Evolutionary conservation across 106 monocot genomes (phyloP).

Genomic region (Dendrobium huoshanense): DNA sequence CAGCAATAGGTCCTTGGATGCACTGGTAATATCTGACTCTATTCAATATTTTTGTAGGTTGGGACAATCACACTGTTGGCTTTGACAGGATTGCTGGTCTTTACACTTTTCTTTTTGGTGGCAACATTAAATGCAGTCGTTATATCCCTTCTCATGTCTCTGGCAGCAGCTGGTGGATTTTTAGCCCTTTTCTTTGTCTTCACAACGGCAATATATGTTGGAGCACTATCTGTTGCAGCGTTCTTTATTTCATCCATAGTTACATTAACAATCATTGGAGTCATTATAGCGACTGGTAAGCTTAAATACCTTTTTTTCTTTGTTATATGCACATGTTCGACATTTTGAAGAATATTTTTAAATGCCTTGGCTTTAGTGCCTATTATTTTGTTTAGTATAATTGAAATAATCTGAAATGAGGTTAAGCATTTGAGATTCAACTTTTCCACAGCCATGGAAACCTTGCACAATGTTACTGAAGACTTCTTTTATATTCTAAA

Average conservation of each 20-base stretch:
- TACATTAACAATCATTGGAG: slow-evolving; percentile 38
- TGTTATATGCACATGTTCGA: background rate
- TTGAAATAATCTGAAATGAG: background rate
- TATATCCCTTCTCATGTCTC: slow-evolving; percentile 62
- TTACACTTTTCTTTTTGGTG: slow-evolving; percentile 58
- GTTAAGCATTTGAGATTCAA: background rate
- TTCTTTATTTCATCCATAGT: slow-evolving; percentile 60
- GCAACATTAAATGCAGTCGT: slow-evolving; percentile 73
- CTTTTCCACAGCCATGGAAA: background rate
- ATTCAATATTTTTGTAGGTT: slow-evolving; percentile 40
- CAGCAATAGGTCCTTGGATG: background rate
- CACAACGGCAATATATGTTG: slow-evolving; percentile 63
- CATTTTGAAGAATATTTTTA: slow-evolving; percentile 1
- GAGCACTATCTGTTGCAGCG: slow-evolving; percentile 66
- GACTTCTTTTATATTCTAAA: background rate
- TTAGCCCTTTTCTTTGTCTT: slow-evolving; percentile 82
- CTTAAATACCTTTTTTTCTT: background rate
- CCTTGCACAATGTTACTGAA: background rate
- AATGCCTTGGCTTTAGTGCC: background rate
- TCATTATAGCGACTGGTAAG: slow-evolving; percentile 59
- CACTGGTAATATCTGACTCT: background rate
- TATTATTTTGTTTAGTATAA: background rate
- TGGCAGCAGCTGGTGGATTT: slow-evolving; percentile 89
- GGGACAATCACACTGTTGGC: slow-evolving; percentile 59
- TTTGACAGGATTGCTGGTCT: slow-evolving; percentile 60